Conservation (phyloP, 345 rosid genomes). For the Brassica cretica region DNA sequence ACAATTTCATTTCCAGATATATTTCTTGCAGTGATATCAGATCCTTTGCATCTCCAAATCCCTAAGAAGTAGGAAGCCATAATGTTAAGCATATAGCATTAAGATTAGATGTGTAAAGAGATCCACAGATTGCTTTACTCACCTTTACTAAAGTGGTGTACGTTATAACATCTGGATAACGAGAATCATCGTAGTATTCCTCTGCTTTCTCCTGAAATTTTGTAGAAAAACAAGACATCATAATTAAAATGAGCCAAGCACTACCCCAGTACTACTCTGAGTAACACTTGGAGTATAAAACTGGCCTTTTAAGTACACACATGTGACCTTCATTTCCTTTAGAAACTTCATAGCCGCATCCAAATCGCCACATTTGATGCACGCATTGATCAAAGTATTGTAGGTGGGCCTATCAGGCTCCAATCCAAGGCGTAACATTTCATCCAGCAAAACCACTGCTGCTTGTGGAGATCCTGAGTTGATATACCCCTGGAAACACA, state of each 20-base stretch:
- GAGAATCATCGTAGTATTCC: slow-evolving; percentile 29
- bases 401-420: slow-evolving; percentile 68
- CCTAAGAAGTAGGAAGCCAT: slow-evolving; percentile 42
- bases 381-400: slow-evolving; percentile 64
- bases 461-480: slow-evolving; percentile 54
- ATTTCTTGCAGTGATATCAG: slow-evolving; percentile 49
- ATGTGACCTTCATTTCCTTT: slow-evolving; percentile 77
- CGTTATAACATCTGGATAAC: slow-evolving; percentile 63
- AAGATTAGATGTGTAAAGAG: slow-evolving; percentile 1
- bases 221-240: slow-evolving; percentile 12
- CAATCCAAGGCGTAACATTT: slow-evolving; percentile 51
- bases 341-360: slow-evolving; percentile 61
- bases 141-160: slow-evolving; percentile 70
- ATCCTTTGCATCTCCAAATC: slow-evolving; percentile 59
- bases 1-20: slow-evolving; percentile 57
- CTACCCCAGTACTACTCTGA: slow-evolving; percentile 36
- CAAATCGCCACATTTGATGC: slow-evolving; percentile 53
- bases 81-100: slow-evolving; percentile 11
- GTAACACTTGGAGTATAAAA: slow-evolving; percentile 43
- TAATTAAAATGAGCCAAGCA: slow-evolving; percentile 21
- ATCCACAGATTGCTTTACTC: slow-evolving; percentile 21
- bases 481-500: slow-evolving; percentile 55
- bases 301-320: slow-evolving; percentile 55
- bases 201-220: slow-evolving; percentile 54
- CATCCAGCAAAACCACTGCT: slow-evolving; percentile 53